Conservation (phyloP, 768 basidiomycete genomes). For the Naganishia randhawae region DNA sequence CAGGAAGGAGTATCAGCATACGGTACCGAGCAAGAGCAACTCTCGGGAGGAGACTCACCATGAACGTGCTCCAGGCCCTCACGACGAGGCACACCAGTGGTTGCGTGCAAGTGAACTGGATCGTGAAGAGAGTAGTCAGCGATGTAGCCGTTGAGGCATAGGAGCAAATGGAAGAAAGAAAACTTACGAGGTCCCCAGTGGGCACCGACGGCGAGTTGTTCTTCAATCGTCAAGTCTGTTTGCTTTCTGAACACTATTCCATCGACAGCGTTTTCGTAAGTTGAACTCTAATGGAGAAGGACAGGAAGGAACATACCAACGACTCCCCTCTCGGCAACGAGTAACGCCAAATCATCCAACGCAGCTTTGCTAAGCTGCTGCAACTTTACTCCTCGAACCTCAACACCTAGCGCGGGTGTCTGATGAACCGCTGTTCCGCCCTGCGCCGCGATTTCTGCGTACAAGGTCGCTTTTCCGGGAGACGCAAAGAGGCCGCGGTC, state of each 20-base stretch:
- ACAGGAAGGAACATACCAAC: constrained; percentile 37
- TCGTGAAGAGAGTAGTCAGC: constrained; percentile 48
- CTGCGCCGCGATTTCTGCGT: constrained; percentile 39
- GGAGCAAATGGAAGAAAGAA: background rate
- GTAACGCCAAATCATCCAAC: constrained; percentile 47
- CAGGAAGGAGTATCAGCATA: no score
- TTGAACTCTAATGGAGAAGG: background rate
- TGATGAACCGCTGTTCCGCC: constrained; percentile 44
- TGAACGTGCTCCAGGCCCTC: constrained; percentile 56
- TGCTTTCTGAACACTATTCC: constrained; percentile 46
- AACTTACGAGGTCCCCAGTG: constrained; percentile 44
- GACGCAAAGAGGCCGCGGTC: constrained; percentile 46
- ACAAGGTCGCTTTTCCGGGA: constrained; percentile 38
- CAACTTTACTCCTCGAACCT: constrained; percentile 43
- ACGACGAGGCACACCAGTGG: constrained; percentile 67
- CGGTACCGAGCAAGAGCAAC: no score
- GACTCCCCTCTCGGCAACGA: constrained; percentile 47
- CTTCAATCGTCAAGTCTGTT: constrained; percentile 41
- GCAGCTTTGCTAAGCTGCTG: constrained; percentile 42
- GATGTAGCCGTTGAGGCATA: background rate
- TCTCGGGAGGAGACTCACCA: constrained; percentile 4
- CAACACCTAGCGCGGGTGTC: constrained; percentile 41
- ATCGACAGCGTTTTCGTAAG: background rate
- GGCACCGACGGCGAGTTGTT: constrained; percentile 42
- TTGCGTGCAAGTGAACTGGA: constrained; percentile 70